Evolutionary conservation across 805 yeast genomes (phyloP), one percentile per base, ranked within the genome.

Genomic region (Saccharomyces mikatae): DNA sequence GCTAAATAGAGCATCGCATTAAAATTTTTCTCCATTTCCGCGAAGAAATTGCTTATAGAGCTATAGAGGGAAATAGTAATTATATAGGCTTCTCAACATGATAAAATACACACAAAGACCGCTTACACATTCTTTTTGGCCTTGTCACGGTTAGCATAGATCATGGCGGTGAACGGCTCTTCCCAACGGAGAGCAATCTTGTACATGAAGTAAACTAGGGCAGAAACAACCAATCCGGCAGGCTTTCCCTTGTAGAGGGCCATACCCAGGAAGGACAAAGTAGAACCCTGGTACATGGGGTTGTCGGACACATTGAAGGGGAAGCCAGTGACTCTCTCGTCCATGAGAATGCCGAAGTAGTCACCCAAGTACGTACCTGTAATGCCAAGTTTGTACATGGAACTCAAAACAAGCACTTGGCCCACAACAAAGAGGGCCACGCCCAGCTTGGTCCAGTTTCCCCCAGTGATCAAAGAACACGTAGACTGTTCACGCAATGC

Each of bases 351-450:
- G 1, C 98, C 98, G 72, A 94, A 94, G 74, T 94, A 95, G 71
- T 94, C 99, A 47, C 99, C 99, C 57, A 94, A 74, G 66, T 94
- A 94, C 10, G 99, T 94, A 26, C 99, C 99, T 13, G 97, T 92
- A 57, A 94, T 82, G 26, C 99, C 99, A 60, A 94, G 77, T 13
- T 86, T 86, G 74, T 82, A 92, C 98, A 94, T 92, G 24, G 97
- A 89, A 30, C 84, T 73, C 31, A 87, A 59, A 2, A 91, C 98
- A 52, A 94, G 80, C 9, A 88, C 71, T 61, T 91, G 90, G 24
- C 99, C 99, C 51, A 76, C 68, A 1, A 70, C 81, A 60, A 90
- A 86, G 2, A 75, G 62, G 1, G 69, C 70, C 26, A 76, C 72
- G 1, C 94, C 96, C 5, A 79, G 62, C n/a, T 71, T 71, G 56